A percentile compares a stretch with the other conserved stretches of the same genome.
These are phyloP conservation scores for Pseudonectria buxi DNA, from an alignment of 2,329 filamentous ascomycete genomes.

Conservation along the genomic window DNA sequence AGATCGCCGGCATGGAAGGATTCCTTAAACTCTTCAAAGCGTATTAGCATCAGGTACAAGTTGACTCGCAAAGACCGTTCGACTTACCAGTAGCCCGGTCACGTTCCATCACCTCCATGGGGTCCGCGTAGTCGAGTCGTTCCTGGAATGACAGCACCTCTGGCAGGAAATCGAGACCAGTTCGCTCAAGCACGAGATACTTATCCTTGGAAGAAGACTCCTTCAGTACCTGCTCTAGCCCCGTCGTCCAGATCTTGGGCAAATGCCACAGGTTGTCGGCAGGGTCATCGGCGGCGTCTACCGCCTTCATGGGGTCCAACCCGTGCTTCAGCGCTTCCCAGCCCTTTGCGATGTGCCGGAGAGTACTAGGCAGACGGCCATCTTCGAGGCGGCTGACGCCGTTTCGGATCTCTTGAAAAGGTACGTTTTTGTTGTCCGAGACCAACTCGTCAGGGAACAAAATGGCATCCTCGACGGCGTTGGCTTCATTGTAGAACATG, in stretches of 20 bases:
- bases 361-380: constrained; percentile 6
- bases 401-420: constrained; percentile 18
- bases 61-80: accelerated
- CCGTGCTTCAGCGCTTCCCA: constrained; percentile 8
- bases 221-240: constrained; percentile 6
- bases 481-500: constrained; percentile 21
- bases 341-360: constrained; percentile 5
- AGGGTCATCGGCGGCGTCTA: constrained; percentile 1
- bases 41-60: not conserved
- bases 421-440: constrained; percentile 7
- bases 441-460: constrained; percentile 20
- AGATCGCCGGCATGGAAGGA: constrained; percentile 22
- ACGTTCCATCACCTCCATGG: constrained; percentile 19
- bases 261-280: constrained; percentile 14
- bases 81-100: constrained; percentile 16
- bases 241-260: constrained; percentile 18
- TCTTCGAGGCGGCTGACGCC: constrained; percentile 14
- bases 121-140: constrained; percentile 6
- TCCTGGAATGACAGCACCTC: constrained; percentile 4
- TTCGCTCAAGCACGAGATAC: constrained; percentile 7
- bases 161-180: not conserved
- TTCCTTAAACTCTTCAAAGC: constrained; percentile 15
- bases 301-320: constrained; percentile 5
- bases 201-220: constrained; percentile 1
- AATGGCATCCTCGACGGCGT: constrained; percentile 16